Evolutionary conservation across 352 stramenopile species (phyloP), one percentile per base, ranked within the genome.

Genomic region (Globisporangium heterothallicum): DNA sequence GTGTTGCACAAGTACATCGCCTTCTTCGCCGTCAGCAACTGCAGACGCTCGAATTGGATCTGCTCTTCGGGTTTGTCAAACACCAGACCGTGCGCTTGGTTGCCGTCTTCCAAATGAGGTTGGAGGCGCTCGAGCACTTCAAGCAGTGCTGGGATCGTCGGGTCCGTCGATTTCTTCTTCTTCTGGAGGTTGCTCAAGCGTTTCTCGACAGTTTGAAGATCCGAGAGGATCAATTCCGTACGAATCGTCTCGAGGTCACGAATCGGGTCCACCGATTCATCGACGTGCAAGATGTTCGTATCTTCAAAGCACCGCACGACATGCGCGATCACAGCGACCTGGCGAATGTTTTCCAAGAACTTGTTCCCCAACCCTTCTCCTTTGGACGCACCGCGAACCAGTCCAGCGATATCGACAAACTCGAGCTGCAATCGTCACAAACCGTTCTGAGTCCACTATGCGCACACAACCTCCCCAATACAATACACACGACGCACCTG

Each of bases 1-100:
- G 99, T 96, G 69, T 99, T 99, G 51, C 90, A 97, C 41, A 98
- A 78, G 66, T 98, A 99, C 53, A 99, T 92, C 47, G 97, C 96
- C 49, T 95, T 95, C 70, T 98, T 98, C 36, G 85, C 66, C 14
- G 95, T 97, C 29, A 95, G 58, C 7, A 95, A 58, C 61, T 94
- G 79, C 35, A 96, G 59, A 16, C 78, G 80, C 22, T 93, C 72
- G 51, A 88, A 88, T 56, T 91, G 78, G 12, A 90, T 26, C 42
- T 96, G 86, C 49, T 97, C 90, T 27, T 97, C 88, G 1, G 74
- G 74, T 41, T 84, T 80, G 14, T 94, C 85, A 21, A 87, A 84
- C 14, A 43, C 66, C 36, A 83, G 53, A 12, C 56, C 44, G 29
- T 76, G 49, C 10, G 81, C 69, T 9, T 92, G 74, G 43, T 90